A percentile compares a stretch with the other conserved stretches of the same genome.
Conservation (phyloP, 164 flowering plant species). For the Vitis riparia region DNA sequence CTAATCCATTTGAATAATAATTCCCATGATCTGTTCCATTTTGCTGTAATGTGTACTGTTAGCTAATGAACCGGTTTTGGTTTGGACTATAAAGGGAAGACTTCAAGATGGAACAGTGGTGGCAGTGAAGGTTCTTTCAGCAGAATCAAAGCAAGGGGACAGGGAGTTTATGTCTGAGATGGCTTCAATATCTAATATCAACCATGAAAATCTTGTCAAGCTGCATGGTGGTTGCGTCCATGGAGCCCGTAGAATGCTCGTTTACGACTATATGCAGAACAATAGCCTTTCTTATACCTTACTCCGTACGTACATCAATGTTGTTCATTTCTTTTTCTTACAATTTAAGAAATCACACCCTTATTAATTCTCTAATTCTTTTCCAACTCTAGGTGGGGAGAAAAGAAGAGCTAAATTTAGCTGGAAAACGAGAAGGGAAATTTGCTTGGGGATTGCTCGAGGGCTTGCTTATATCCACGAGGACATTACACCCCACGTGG, state of each 20-base stretch:
- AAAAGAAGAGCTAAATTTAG: conserved; percentile 12
- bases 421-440: conserved; percentile 24
- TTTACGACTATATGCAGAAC: conserved; percentile 41
- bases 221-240: conserved; percentile 36
- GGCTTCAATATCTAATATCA: conserved; percentile 22
- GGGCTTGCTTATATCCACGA: conserved; percentile 38
- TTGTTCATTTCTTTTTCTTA: neutral
- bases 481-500: conserved; percentile 28
- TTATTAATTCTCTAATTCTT: neutral
- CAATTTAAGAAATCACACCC: neutral
- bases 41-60: neutral
- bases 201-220: conserved; percentile 38
- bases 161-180: conserved; percentile 45
- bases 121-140: conserved; percentile 41
- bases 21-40: neutral
- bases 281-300: conserved; percentile 34
- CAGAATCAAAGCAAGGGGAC: conserved; percentile 42
- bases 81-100: conserved; percentile 25
- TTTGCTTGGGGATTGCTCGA: conserved; percentile 28
- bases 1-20: too few species aligned
- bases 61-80: neutral
- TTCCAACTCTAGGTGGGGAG: conserved; percentile 9
- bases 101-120: conserved; percentile 34
- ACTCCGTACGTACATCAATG: conserved; percentile 19
- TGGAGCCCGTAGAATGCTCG: conserved; percentile 28